Percentiles rank a stretch among this genome's conserved stretches.
phyloP scores from a whole-genome alignment of 148 eudicot species.

The Chenopodium suecicum region DNA sequence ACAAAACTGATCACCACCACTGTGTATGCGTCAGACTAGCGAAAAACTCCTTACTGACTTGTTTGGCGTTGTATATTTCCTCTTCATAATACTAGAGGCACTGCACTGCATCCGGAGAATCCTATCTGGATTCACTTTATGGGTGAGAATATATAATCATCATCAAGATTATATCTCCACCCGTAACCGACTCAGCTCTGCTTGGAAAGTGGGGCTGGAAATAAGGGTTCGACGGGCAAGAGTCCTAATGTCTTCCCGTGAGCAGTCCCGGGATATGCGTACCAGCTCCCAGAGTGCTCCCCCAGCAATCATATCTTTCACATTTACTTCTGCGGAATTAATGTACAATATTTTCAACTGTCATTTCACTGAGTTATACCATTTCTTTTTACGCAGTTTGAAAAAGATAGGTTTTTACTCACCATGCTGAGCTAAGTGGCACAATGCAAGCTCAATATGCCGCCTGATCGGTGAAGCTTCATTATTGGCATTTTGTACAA shows the following conservation, averaged over 20 bases:
- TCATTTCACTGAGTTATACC: neutral
- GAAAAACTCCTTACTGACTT: neutral
- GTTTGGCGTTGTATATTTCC: neutral
- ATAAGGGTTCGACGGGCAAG: constrained; percentile 83
- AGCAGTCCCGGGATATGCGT: constrained; percentile 92
- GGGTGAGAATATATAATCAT: neutral
- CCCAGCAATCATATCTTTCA: constrained; percentile 86
- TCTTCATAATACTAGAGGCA: neutral
- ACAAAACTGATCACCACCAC: constrained; percentile 27
- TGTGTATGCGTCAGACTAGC: neutral
- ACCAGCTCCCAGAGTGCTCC: constrained; percentile 99
- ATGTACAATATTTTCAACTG: neutral
- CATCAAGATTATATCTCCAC: constrained; percentile 49
- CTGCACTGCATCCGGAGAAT: neutral
- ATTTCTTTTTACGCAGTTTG: neutral
- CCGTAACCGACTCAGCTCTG: constrained; percentile 76
- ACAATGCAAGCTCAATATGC: constrained; percentile 95
- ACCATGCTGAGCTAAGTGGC: constrained; percentile 99
- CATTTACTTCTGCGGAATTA: constrained; percentile 69
- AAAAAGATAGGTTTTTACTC: constrained; percentile 11
- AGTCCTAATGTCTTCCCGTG: constrained; percentile 83
- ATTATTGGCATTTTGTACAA: constrained; percentile 90
- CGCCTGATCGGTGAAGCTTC: constrained; percentile 96
- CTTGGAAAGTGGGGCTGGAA: constrained; percentile 71
- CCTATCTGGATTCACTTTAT: neutral